Evolutionary conservation across 2,329 filamentous ascomycete genomes (phyloP).

Genomic region (Ceratocystis albifundus): DNA sequence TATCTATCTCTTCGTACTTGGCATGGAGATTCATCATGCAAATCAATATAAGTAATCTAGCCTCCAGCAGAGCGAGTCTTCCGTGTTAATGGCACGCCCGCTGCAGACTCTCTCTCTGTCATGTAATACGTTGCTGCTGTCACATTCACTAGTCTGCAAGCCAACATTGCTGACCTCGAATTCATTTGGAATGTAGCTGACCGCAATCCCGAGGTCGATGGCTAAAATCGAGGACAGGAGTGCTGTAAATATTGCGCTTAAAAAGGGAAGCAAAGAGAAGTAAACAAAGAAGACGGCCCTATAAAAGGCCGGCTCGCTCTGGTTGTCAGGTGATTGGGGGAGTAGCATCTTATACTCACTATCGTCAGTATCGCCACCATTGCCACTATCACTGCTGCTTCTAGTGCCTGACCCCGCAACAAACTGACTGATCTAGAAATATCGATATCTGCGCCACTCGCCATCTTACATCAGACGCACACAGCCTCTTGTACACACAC

Average conservation of each 20-base stretch:
- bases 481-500: neutral
- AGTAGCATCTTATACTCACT: too few relatives aligned
- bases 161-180: neutral
- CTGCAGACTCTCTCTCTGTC: neutral
- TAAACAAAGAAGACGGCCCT: neutral
- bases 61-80: neutral
- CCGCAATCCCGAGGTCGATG: neutral
- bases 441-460: neutral
- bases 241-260: neutral
- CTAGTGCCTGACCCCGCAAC: neutral
- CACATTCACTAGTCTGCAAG: neutral
- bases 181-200: neutral
- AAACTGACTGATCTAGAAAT: neutral
- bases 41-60: neutral
- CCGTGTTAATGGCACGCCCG: neutral
- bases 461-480: too few relatives aligned
- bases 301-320: neutral
- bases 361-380: neutral
- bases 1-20: too few relatives aligned
- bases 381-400: neutral
- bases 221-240: neutral
- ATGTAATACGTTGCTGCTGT: neutral
- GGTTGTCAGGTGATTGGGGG: too few relatives aligned
- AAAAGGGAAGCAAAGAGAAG: neutral
- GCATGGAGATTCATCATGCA: too few relatives aligned